Percentiles rank a stretch among this genome's conserved stretches.
phyloP scores from a whole-genome alignment of 108 stramenopile genomes.

The Asterionellopsis glacialis region DNA sequence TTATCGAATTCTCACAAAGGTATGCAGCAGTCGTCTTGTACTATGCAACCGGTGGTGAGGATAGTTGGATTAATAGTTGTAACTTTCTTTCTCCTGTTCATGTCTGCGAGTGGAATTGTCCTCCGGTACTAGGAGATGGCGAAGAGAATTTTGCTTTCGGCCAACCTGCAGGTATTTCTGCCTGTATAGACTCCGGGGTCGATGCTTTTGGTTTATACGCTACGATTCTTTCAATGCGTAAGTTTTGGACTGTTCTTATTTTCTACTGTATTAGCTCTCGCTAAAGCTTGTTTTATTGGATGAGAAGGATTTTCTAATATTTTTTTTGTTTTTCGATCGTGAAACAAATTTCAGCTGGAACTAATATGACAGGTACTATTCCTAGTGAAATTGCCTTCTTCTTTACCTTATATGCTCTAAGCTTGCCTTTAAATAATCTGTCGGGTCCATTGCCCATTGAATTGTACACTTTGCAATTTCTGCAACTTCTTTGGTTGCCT shows the following conservation, averaged over 20 bases:
- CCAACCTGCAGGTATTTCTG: too few relatives aligned
- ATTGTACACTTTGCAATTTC: conserved; percentile 39
- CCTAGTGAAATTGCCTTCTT: conserved; percentile 28
- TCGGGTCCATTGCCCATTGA: conserved; percentile 50
- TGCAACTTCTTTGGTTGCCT: conserved; percentile 42
- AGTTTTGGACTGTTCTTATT: too few relatives aligned
- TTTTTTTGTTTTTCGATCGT: too few relatives aligned
- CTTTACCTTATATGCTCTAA: conserved; percentile 18
- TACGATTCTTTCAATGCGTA: too few relatives aligned
- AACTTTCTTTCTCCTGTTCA: conserved; percentile 1
- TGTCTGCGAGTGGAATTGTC: conserved; percentile 7
- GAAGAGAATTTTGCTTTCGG: too few relatives aligned
- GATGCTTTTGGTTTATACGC: too few relatives aligned
- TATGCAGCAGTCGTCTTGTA: conserved; percentile 28
- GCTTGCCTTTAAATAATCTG: conserved; percentile 50
- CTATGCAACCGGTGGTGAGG: conserved; percentile 31
- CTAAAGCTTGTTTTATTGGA: too few relatives aligned
- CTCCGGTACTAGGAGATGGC: too few relatives aligned
- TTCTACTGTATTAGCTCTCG: too few relatives aligned
- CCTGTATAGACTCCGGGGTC: too few relatives aligned
- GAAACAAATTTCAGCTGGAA: too few relatives aligned
- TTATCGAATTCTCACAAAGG: conserved; percentile 18
- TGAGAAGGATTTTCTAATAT: too few relatives aligned
- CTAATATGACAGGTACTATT: conserved; percentile 21
- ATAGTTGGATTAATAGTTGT: background rate